These are phyloP conservation scores for Phytophthora podocarpi DNA, from an alignment of 352 stramenopile species.

Conservation along the genomic window DNA sequence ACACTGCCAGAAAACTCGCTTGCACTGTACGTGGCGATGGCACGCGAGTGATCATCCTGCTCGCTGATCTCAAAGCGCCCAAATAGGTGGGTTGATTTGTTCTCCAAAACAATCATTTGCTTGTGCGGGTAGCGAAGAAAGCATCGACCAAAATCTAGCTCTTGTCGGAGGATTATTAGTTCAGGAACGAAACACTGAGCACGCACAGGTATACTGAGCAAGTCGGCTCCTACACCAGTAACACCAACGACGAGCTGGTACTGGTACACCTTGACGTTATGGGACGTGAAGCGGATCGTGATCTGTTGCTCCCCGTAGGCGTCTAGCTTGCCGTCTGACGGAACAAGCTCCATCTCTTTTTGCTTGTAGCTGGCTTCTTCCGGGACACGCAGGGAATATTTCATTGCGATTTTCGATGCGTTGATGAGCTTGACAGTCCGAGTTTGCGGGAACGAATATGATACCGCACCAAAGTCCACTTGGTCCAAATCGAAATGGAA, in stretches of 20 bases:
- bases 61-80: constrained; percentile 90
- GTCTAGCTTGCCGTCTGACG: constrained; percentile 72
- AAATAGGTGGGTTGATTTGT: constrained; percentile 78
- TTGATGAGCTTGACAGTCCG: constrained; percentile 88
- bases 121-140: constrained; percentile 94
- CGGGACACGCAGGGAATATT: constrained; percentile 89
- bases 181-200: constrained; percentile 91
- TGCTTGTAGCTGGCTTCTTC: constrained; percentile 92
- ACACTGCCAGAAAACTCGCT: constrained; percentile 73
- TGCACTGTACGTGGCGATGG: constrained; percentile 82
- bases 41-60: constrained; percentile 89
- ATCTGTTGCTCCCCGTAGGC: constrained; percentile 86
- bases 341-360: constrained; percentile 91
- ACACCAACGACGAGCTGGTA: constrained; percentile 93
- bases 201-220: constrained; percentile 89
- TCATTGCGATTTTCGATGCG: constrained; percentile 93
- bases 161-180: constrained; percentile 56
- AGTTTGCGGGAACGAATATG: constrained; percentile 90
- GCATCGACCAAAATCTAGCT: constrained; percentile 90
- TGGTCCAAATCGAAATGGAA: constrained; percentile 92
- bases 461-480: constrained; percentile 93
- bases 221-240: constrained; percentile 85
- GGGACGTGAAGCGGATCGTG: constrained; percentile 85
- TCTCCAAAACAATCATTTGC: constrained; percentile 85
- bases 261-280: constrained; percentile 92